A percentile compares a stretch with the other conserved stretches of the same genome.
Evolutionary conservation across 768 basidiomycete genomes (phyloP).

Genomic region (Podaxis carcinomalis): DNA sequence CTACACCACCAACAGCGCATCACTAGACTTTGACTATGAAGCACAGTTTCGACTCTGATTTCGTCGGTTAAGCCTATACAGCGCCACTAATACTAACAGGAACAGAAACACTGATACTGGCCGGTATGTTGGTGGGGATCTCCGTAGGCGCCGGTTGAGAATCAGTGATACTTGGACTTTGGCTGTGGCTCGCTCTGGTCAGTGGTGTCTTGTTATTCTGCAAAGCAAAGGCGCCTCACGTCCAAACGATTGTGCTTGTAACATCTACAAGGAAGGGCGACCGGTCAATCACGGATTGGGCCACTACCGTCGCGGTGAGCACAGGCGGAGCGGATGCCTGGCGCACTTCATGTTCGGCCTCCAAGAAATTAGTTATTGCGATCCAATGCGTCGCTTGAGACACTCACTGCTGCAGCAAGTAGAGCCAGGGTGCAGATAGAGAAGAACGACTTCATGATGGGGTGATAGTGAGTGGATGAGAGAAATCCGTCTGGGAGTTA

Average conservation of each 20-base stretch:
- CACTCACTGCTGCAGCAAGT: neutral
- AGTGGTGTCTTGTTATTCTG: neutral
- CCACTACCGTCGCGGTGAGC: constrained; percentile 17
- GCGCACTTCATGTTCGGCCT: constrained; percentile 1
- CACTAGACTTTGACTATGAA: neutral
- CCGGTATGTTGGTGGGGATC: constrained; percentile 1
- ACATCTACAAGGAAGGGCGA: constrained; percentile 21
- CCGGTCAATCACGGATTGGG: constrained; percentile 17
- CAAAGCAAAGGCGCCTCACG: constrained; percentile 15
- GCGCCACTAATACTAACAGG: neutral
- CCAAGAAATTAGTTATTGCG: neutral
- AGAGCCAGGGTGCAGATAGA: neutral
- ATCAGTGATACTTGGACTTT: constrained; percentile 17
- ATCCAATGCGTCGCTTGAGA: too few species aligned
- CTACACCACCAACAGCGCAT: neutral
- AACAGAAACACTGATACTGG: neutral
- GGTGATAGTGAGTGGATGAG: neutral
- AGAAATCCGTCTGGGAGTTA: neutral
- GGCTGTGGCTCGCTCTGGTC: constrained; percentile 7
- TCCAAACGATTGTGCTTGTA: constrained; percentile 21
- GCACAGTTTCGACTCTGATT: neutral
- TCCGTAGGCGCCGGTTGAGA: constrained; percentile 10
- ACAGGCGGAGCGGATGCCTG: constrained; percentile 15
- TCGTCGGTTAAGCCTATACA: neutral
- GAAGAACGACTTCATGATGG: neutral